These are phyloP conservation scores for Candolleomyces eurysporus DNA, from an alignment of 768 basidiomycete genomes.

Conservation along the genomic window DNA sequence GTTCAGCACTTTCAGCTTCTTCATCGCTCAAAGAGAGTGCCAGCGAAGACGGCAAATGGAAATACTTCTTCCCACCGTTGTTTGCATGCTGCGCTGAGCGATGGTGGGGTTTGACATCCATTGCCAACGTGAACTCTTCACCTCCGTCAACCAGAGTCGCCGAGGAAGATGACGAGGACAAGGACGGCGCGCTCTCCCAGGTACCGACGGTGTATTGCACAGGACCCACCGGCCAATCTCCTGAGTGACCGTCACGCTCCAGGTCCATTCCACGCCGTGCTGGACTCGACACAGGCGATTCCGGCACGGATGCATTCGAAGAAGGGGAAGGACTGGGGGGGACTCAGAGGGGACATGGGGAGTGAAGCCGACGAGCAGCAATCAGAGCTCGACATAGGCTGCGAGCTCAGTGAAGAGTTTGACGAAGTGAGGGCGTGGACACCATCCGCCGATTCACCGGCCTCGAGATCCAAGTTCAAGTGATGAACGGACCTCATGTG, in stretches of 20 bases:
- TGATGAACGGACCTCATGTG: not conserved
- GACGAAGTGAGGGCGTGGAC: not conserved
- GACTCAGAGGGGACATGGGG: not conserved
- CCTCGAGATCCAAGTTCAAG: not conserved
- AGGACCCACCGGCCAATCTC: not conserved
- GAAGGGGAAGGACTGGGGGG: not conserved
- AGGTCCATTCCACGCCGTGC: not conserved
- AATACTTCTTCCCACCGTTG: not conserved
- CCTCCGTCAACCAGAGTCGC: slow-evolving; percentile 17
- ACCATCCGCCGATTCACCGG: not conserved
- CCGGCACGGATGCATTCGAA: not conserved
- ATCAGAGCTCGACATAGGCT: not conserved
- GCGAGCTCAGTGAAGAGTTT: not conserved
- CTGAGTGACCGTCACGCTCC: not conserved
- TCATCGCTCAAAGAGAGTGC: not conserved
- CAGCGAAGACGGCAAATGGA: not conserved
- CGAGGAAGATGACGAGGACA: not conserved
- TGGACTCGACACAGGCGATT: not conserved
- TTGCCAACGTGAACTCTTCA: slow-evolving; percentile 45
- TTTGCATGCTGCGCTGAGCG: not conserved
- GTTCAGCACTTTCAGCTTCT: not conserved
- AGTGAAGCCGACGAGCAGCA: not conserved
- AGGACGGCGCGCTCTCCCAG: not conserved
- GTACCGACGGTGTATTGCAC: not conserved
- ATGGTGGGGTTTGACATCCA: slow-evolving; percentile 25